Evolutionary conservation across 1,284 basidiomycete species (phyloP), one percentile per base, ranked within the genome.

Genomic region (Cutaneotrichosporon spelunceum): DNA sequence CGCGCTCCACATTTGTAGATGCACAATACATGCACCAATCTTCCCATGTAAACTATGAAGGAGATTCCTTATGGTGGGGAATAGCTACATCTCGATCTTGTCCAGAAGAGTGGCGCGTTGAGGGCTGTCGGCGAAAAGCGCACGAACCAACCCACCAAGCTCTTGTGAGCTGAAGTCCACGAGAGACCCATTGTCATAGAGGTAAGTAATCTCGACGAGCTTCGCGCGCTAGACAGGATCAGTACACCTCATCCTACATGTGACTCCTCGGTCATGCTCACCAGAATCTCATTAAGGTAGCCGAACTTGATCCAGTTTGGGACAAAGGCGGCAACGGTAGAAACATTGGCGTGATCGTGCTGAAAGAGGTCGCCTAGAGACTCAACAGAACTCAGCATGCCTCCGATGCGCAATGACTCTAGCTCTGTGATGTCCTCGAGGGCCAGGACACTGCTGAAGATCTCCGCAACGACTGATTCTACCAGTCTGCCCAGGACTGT

Each of bases 281-380:
- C 91, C 79, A 97, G 77, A 13, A 97, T 82, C 75, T 96, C 93
- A 2, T 89, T 89, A 1, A 95, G 82, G 78, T 96, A 97, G 23
- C 89, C 91, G 77, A 91, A 94, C 75, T 95, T 95, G 70, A 95
- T 84, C 93, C 92, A 97, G n/a, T 86, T 87, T 0, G 90, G 89
- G 19, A 93, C 91, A 67, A 90, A 89, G 2, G 72, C 70, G 1
- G 78, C 76, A 3, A 78, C 71, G 7, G 68, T 71, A 3, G 71
- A 72, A 11, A 68, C 64, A 57, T 68, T 26, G 16, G 36, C 50
- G 7, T 33, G 34, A 9, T 45, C 36, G 21, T 21, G 6, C 23
- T 36, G 82, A 70, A 97, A 97, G 9, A 94, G 74, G 1, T 85
- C 84, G 71, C 96, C 93, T 47, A 96, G 78, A 3, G 87, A 83